These are phyloP conservation scores for Gossypium rotundifolium DNA, from an alignment of 345 rosid species.

Conservation along the genomic window DNA sequence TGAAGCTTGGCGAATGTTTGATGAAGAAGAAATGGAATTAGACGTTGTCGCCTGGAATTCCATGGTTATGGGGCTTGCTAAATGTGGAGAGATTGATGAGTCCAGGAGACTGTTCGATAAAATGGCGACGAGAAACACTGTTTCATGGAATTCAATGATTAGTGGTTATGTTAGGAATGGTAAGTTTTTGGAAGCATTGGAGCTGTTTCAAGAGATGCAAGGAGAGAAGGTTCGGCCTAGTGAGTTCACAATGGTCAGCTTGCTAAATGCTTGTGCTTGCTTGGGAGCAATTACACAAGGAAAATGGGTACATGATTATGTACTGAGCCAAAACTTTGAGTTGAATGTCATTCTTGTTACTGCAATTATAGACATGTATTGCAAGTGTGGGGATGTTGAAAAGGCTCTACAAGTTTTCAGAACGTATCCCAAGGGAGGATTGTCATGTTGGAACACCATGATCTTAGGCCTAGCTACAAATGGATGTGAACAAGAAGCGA, in stretches of 20 bases:
- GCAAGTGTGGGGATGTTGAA: constrained; percentile 56
- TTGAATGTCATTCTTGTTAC: constrained; percentile 52
- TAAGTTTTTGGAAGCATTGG: constrained; percentile 44
- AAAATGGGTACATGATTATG: constrained; percentile 61
- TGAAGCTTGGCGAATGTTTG: constrained; percentile 50
- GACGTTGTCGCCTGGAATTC: constrained; percentile 75
- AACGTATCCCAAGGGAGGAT: constrained; percentile 25
- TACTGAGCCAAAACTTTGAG: constrained; percentile 34
- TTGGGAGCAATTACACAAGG: constrained; percentile 69
- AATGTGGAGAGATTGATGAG: constrained; percentile 45
- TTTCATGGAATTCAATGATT: constrained; percentile 74
- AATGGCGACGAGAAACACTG: constrained; percentile 37
- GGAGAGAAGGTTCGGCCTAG: constrained; percentile 33
- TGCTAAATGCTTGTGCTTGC: constrained; percentile 59
- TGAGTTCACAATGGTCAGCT: constrained; percentile 69
- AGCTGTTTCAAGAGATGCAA: constrained; percentile 55
- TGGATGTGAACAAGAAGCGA: constrained; percentile 48
- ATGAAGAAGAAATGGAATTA: constrained; percentile 21
- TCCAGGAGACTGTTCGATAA: constrained; percentile 49
- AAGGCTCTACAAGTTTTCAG: constrained; percentile 46
- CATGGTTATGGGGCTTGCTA: constrained; percentile 59
- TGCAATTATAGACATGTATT: constrained; percentile 71
- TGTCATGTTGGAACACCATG: constrained; percentile 82
- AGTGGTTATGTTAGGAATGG: constrained; percentile 67
- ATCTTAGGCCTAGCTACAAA: constrained; percentile 71